These are phyloP conservation scores for Monosporozyma siamensis DNA, from an alignment of 805 yeast genomes.

Conservation along the genomic window DNA sequence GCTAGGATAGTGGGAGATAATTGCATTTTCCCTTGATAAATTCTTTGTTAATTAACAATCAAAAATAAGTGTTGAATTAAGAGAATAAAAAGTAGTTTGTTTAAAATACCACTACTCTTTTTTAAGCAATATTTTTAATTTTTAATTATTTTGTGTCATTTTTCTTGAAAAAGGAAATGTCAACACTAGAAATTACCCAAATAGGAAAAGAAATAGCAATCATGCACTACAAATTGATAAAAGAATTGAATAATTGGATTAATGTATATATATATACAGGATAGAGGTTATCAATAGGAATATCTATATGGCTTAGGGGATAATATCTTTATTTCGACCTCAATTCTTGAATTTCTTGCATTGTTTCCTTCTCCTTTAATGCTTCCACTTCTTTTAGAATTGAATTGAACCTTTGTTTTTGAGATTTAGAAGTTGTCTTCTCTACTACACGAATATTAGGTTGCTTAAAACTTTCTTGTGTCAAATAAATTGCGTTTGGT, in stretches of 20 bases:
- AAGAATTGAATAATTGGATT: not conserved
- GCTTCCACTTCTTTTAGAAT: constrained; percentile 39
- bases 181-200: not conserved
- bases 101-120: too few relatives aligned
- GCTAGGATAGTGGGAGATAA: not conserved
- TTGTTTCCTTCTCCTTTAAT: constrained; percentile 22
- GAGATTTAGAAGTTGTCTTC: constrained; percentile 39
- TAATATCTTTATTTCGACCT: constrained; percentile 3
- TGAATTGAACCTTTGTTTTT: constrained; percentile 37
- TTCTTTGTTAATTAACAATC: too few relatives aligned
- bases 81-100: not conserved
- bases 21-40: not conserved
- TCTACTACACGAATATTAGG: constrained; percentile 35
- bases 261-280: constrained; percentile 5
- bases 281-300: too few relatives aligned
- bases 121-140: too few relatives aligned
- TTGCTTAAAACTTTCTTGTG: constrained; percentile 45
- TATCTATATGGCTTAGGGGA: not conserved
- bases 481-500: constrained; percentile 66
- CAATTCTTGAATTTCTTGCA: constrained; percentile 19
- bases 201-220: not conserved
- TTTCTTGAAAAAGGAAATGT: not conserved
- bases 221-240: not conserved
- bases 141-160: constrained; percentile 1
- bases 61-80: not conserved